A percentile compares a stretch with the other conserved stretches of the same genome.
Evolutionary conservation across 805 yeast genomes (phyloP).

Genomic region (Suhomyces prunicola): DNA sequence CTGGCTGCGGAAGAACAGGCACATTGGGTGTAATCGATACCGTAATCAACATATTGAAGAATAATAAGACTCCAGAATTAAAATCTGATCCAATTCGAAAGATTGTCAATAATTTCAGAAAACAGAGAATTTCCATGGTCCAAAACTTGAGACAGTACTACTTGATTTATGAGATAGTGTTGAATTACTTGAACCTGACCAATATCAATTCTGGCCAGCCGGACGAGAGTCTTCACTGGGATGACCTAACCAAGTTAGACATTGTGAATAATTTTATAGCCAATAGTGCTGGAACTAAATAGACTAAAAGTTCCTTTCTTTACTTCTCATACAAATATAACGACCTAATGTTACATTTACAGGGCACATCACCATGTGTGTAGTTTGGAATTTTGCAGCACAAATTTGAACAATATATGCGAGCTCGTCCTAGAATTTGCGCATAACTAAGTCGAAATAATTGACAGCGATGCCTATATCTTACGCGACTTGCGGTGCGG

Average conservation of each 20-base stretch:
- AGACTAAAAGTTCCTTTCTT: background rate
- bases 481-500: background rate
- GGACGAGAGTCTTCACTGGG: slow-evolving; percentile 1
- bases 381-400: background rate
- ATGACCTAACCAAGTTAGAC: slow-evolving; percentile 8
- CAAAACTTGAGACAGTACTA: slow-evolving; percentile 55
- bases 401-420: background rate
- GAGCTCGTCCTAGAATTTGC: background rate
- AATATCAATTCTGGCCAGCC: background rate
- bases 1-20: slow-evolving; percentile 32
- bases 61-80: slow-evolving; percentile 12
- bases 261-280: slow-evolving; percentile 9
- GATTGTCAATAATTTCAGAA: slow-evolving; percentile 46
- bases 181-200: slow-evolving; percentile 15
- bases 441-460: background rate
- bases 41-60: slow-evolving; percentile 20
- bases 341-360: background rate
- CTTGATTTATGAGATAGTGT: slow-evolving; percentile 44
- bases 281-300: background rate
- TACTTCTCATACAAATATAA: background rate
- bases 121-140: slow-evolving; percentile 57
- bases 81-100: slow-evolving; percentile 42
- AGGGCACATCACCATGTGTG: background rate
- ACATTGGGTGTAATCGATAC: slow-evolving; percentile 28
- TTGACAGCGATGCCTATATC: background rate